phyloP scores from a whole-genome alignment of 2,329 filamentous ascomycete species.

The Penicillium sp. region DNA sequence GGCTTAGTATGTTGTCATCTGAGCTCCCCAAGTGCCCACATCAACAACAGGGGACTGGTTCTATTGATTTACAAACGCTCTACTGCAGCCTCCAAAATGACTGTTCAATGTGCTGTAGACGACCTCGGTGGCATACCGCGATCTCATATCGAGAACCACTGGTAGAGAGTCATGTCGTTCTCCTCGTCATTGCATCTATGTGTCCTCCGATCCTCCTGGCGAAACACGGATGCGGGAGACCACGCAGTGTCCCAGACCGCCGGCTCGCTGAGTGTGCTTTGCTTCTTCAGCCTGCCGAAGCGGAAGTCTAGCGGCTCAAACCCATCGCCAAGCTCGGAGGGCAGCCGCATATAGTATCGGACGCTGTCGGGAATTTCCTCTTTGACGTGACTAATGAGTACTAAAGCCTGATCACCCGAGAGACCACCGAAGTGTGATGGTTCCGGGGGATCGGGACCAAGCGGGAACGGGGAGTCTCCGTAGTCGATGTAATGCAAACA shows the following conservation, averaged over 20 bases:
- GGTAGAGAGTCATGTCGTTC: too few relatives aligned
- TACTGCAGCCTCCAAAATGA: too few relatives aligned
- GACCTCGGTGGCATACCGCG: too few relatives aligned
- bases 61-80: too few relatives aligned
- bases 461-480: slow-evolving; percentile 51
- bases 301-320: slow-evolving; percentile 31
- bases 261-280: slow-evolving; percentile 21
- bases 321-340: slow-evolving; percentile 39
- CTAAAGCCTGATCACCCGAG: slow-evolving; percentile 68
- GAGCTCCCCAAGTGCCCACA: too few relatives aligned
- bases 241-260: slow-evolving; percentile 32
- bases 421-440: slow-evolving; percentile 53
- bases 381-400: slow-evolving; percentile 88
- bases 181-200: too few relatives aligned
- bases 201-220: too few relatives aligned
- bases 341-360: slow-evolving; percentile 80
- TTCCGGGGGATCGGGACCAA: too few relatives aligned
- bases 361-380: slow-evolving; percentile 86
- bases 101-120: too few relatives aligned
- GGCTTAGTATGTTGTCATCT: too few relatives aligned
- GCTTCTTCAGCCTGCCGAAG: slow-evolving; percentile 26
- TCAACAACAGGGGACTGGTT: too few relatives aligned
- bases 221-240: slow-evolving; percentile 17
- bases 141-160: too few relatives aligned
- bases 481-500: slow-evolving; percentile 75